These are phyloP conservation scores for Suhomyces canberraensis DNA, from an alignment of 805 yeast genomes.

Conservation along the genomic window DNA sequence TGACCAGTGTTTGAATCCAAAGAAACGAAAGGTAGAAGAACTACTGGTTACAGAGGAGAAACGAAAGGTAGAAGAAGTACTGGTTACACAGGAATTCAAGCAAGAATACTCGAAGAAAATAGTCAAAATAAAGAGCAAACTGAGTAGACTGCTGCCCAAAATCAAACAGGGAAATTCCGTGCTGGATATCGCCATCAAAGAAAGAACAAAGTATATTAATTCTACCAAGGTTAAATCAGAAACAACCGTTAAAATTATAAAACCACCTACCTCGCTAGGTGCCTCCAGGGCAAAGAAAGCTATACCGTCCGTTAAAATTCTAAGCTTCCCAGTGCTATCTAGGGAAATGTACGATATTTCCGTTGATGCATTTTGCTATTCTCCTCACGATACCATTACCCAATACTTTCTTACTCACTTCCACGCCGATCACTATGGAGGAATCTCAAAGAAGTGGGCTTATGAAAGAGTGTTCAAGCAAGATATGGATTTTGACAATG, in stretches of 20 bases:
- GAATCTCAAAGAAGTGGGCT: slow-evolving; percentile 74
- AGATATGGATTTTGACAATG: slow-evolving; percentile 22
- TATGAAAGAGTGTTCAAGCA: slow-evolving; percentile 34
- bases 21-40: slow-evolving; percentile 1
- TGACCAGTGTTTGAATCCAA: slow-evolving; percentile 43
- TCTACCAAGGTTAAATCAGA: slow-evolving; percentile 5
- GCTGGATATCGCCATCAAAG: slow-evolving; percentile 7
- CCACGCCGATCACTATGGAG: slow-evolving; percentile 94
- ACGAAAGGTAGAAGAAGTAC: no score
- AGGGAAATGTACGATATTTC: slow-evolving; percentile 36
- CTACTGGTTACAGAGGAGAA: neutral
- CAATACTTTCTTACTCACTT: slow-evolving; percentile 75
- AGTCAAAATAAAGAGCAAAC: no score
- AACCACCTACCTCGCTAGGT: slow-evolving; percentile 11
- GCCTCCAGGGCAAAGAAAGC: slow-evolving; percentile 25
- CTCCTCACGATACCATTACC: slow-evolving; percentile 42
- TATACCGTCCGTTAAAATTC: slow-evolving; percentile 54
- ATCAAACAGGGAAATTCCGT: no score
- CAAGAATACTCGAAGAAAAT: no score
- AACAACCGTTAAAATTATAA: slow-evolving; percentile 10
- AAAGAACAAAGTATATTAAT: slow-evolving; percentile 16
- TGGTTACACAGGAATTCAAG: no score
- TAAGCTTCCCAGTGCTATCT: slow-evolving; percentile 35
- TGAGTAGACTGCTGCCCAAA: slow-evolving; percentile 1
- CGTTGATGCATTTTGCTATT: slow-evolving; percentile 66